Base-by-base conservation (phyloP, 164 flowering plant species). In the Annona cherimola region DNA sequence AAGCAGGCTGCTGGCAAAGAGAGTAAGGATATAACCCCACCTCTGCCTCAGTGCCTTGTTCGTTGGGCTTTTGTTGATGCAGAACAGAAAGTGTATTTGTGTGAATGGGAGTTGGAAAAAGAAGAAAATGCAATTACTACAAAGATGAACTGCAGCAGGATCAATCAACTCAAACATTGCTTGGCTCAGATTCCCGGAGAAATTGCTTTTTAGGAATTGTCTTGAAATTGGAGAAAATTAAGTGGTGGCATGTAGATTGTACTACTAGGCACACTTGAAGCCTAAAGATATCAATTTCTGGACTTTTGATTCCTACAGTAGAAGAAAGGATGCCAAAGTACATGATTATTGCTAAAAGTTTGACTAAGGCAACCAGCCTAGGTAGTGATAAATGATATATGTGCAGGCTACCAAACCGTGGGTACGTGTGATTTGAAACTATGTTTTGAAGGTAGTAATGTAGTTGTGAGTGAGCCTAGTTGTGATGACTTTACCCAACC, bases 1-100 rank as follows among this genome's bases (percentile, higher is more conserved):
- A 87, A 87, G 78, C 80, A 79, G 61, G 75, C 79, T 45, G 64
- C 75, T 60, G 76, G 62, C 68, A 88, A 86, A 68, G 79, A 78
- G 74, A 83, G 71, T 74, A 69, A 78, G 64, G 83, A 76, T 18
- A 69, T 81, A 63, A 79, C 77, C 72, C 71, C 80, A 77, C 76
- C 89, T 35, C 87, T 89, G 69, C 89, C n/a, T n/a, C n/a, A n/a
- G n/a, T n/a, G n/a, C n/a, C 86, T 78, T 82, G 87, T 18, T 89
- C 94, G 45, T 72, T 86, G 57, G 91, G 94, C 65, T 87, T n/a
- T 86, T 77, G 87, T 86, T 45, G 91, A 89, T 73, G 91, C 91
- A 61, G 90, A 91, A 84, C 92, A 97, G 98, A 95, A 81, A 90
- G 88, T 83, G 92, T 61, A 96, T 91, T 63, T 88, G 87, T 79